Conservation (phyloP, 306 rosid genomes). For the Casuarina equisetifolia region DNA sequence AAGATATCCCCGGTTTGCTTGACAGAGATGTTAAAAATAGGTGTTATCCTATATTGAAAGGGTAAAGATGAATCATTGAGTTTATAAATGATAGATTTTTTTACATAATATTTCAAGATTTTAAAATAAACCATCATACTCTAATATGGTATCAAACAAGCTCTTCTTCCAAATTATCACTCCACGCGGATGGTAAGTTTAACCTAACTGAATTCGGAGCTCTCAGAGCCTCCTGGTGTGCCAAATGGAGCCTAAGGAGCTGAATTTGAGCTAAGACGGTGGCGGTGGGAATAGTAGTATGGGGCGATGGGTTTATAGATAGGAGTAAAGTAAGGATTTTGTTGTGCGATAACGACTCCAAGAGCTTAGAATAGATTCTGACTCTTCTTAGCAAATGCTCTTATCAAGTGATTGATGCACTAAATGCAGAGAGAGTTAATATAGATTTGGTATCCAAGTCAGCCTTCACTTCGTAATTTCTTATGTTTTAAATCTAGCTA, state of each 20-base stretch:
- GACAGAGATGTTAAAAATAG: too few relatives aligned
- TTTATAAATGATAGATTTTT: too few relatives aligned
- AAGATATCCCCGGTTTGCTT: too few relatives aligned
- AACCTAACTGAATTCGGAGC: not conserved
- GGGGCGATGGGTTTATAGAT: slow-evolving; percentile 79
- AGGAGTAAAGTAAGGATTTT: slow-evolving; percentile 93
- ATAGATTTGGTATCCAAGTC: slow-evolving; percentile 39
- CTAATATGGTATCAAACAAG: too few relatives aligned
- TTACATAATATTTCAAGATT: too few relatives aligned
- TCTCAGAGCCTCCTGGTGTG: not conserved
- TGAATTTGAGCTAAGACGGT: slow-evolving; percentile 57
- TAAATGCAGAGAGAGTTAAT: slow-evolving; percentile 89
- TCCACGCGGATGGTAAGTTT: too few relatives aligned
- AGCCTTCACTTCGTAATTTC: too few relatives aligned
- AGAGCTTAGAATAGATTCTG: slow-evolving; percentile 69
- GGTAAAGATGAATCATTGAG: too few relatives aligned
- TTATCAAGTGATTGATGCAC: slow-evolving; percentile 90
- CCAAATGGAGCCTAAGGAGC: slow-evolving; percentile 53
- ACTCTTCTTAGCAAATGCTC: slow-evolving; percentile 86
- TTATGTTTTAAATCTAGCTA: too few relatives aligned
- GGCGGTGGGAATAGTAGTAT: slow-evolving; percentile 37
- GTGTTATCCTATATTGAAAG: too few relatives aligned
- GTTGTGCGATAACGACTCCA: slow-evolving; percentile 81
- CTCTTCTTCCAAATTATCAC: too few relatives aligned
- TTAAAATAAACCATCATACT: too few relatives aligned